phyloP scores from a whole-genome alignment of 2,329 filamentous ascomycete species.

The Ascosphaera pollenicola region DNA sequence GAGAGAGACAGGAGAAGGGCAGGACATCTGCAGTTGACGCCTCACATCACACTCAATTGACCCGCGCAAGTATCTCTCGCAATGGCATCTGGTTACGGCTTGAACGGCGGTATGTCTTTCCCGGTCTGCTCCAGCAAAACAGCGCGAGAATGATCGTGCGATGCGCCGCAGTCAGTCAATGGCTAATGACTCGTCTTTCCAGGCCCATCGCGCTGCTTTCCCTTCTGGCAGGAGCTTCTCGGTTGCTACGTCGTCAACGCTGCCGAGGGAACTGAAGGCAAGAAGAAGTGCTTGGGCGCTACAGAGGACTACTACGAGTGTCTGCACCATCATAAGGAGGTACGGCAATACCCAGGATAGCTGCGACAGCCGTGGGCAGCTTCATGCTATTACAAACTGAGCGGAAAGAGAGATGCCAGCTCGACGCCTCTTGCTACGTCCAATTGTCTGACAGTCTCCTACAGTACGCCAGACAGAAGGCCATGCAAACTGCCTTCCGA shows the following conservation, averaged over 20 bases:
- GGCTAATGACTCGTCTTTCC: constrained; percentile 4
- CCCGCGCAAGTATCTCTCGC: constrained; percentile 5
- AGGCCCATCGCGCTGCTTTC: constrained; percentile 72
- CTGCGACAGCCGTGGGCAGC: too few relatives aligned
- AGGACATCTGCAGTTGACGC: too few relatives aligned
- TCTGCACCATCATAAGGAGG: constrained; percentile 97
- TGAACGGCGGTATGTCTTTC: constrained; percentile 29
- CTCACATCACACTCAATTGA: too few relatives aligned
- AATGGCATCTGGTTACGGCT: constrained; percentile 29
- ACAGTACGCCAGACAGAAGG: constrained; percentile 55
- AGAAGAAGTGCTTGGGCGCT: constrained; percentile 64
- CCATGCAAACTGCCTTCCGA: constrained; percentile 66
- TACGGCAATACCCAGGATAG: constrained; percentile 21
- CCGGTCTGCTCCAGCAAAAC: too few relatives aligned
- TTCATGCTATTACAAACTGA: too few relatives aligned
- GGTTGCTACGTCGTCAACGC: constrained; percentile 97
- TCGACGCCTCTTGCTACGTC: neutral
- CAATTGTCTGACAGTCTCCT: neutral
- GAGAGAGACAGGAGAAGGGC: too few relatives aligned
- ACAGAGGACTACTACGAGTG: constrained; percentile 99
- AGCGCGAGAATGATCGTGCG: too few relatives aligned
- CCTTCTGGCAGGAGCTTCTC: constrained; percentile 98
- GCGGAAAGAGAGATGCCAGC: too few relatives aligned
- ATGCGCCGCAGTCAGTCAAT: neutral
- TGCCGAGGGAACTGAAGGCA: constrained; percentile 54